phyloP scores from a whole-genome alignment of 331 rosid genomes.

The Telfairia occidentalis region DNA sequence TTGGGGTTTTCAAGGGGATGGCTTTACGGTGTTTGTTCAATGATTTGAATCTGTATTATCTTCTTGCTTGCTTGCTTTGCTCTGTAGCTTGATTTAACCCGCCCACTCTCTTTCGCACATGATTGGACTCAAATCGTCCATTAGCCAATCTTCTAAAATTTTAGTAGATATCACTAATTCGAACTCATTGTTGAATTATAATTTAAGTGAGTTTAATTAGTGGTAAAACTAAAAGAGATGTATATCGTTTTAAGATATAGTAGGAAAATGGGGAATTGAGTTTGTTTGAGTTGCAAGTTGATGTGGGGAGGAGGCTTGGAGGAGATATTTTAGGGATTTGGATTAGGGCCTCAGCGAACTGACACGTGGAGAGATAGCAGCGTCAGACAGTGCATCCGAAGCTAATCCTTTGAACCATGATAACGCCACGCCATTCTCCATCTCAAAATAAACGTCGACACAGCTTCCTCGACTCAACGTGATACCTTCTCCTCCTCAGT shows the following conservation, averaged over 20 bases:
- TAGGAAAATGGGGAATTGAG: not conserved
- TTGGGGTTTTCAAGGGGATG: not conserved
- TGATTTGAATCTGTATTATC: slow-evolving; percentile 2
- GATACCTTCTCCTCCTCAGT: slow-evolving; percentile 8
- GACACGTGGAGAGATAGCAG: slow-evolving; percentile 8
- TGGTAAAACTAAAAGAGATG: not conserved
- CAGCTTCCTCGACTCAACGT: not conserved
- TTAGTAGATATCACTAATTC: not conserved
- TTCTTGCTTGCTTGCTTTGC: not conserved
- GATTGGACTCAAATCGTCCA: slow-evolving; percentile 3
- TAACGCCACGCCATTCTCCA: slow-evolving; percentile 7
- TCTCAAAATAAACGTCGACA: slow-evolving; percentile 1
- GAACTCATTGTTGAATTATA: not conserved
- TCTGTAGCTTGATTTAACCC: not conserved
- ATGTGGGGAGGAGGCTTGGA: not conserved
- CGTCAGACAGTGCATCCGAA: not conserved
- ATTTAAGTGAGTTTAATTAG: not conserved
- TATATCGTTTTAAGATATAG: not conserved
- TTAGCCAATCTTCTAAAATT: not conserved
- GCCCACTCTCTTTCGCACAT: not conserved
- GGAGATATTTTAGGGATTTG: slow-evolving; percentile 4
- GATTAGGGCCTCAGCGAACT: not conserved
- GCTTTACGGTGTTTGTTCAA: slow-evolving; percentile 4
- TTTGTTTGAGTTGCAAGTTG: not conserved
- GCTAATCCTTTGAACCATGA: not conserved